These are phyloP conservation scores for Penicillium egyptiacum DNA, from an alignment of 495 filamentous ascomycete species.

Conservation along the genomic window DNA sequence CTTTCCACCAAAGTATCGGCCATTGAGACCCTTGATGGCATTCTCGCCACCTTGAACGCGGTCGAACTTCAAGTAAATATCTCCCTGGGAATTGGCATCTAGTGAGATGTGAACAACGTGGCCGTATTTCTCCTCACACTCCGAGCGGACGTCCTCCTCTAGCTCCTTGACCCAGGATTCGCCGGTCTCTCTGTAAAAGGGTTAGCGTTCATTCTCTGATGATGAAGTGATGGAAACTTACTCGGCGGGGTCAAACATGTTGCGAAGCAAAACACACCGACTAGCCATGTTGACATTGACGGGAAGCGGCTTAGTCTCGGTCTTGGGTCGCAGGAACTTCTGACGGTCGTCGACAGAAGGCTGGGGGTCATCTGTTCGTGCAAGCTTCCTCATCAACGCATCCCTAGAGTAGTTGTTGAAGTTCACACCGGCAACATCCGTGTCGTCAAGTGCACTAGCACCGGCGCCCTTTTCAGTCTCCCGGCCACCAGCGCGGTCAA, in stretches of 20 bases:
- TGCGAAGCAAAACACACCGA: conserved; percentile 88
- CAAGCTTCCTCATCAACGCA: conserved; percentile 96
- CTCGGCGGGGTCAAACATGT: conserved; percentile 93
- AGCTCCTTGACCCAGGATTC: conserved; percentile 89
- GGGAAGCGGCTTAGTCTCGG: conserved; percentile 76
- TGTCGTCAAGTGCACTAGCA: conserved; percentile 95
- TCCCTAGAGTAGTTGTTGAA: conserved; percentile 99
- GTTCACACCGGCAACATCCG: conserved; percentile 96
- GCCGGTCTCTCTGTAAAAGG: conserved; percentile 69
- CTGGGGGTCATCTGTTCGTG: conserved; percentile 85
- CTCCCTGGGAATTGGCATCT: conserved; percentile 90
- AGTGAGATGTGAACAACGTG: conserved; percentile 96
- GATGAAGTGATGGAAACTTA: conserved; percentile 52
- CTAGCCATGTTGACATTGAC: conserved; percentile 90
- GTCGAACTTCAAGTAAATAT: conserved; percentile 98
- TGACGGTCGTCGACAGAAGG: conserved; percentile 63
- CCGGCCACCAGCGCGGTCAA: conserved; percentile 88
- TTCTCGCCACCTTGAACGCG: conserved; percentile 92
- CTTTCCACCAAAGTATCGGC: conserved; percentile 86
- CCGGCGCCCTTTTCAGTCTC: conserved; percentile 87
- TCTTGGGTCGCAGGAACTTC: conserved; percentile 73
- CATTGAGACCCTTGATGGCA: conserved; percentile 95
- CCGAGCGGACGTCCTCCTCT: conserved; percentile 88
- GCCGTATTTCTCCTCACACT: conserved; percentile 96
- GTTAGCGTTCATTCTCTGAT: conserved; percentile 40